A percentile compares a stretch with the other conserved stretches of the same genome.
These are phyloP conservation scores for Fusarium protoensiforme DNA, from an alignment of 2,329 filamentous ascomycete genomes.

Conservation along the genomic window DNA sequence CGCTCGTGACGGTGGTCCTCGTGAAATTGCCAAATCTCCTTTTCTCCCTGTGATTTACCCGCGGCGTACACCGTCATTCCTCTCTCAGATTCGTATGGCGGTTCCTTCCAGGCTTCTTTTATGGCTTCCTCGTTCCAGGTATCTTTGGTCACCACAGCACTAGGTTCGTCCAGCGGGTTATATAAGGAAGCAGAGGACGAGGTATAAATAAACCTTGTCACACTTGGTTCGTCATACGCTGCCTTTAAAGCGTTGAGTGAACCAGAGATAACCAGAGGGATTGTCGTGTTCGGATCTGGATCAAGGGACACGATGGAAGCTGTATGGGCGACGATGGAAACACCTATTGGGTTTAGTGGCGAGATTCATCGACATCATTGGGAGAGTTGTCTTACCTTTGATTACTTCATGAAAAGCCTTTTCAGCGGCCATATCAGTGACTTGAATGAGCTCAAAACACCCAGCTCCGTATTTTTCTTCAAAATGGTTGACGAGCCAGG, in stretches of 20 bases:
- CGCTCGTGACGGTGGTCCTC: slow-evolving; percentile 10
- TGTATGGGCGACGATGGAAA: slow-evolving; percentile 50
- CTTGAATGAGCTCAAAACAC: slow-evolving; percentile 46
- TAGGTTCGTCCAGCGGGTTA: not conserved
- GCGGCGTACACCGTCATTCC: slow-evolving; percentile 46
- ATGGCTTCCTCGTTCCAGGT: slow-evolving; percentile 49
- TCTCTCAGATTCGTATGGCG: slow-evolving; percentile 45
- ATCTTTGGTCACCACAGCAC: not conserved
- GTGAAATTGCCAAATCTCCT: slow-evolving; percentile 49
- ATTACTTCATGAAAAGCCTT: slow-evolving; percentile 40
- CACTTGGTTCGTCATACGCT: slow-evolving; percentile 46
- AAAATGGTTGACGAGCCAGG: slow-evolving; percentile 44
- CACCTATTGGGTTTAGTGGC: slow-evolving; percentile 11
- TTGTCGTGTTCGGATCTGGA: slow-evolving; percentile 52
- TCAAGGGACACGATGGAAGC: slow-evolving; percentile 50
- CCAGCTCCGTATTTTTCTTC: slow-evolving; percentile 45
- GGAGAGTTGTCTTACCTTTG: slow-evolving; percentile 24
- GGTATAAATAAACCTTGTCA: slow-evolving; percentile 52
- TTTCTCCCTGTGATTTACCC: slow-evolving; percentile 50
- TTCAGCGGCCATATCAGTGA: slow-evolving; percentile 46
- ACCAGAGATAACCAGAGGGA: slow-evolving; percentile 48
- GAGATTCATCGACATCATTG: not conserved
- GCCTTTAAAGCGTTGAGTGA: slow-evolving; percentile 47
- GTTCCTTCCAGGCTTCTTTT: slow-evolving; percentile 47
- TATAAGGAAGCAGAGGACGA: slow-evolving; percentile 25